These are phyloP conservation scores for Mucor saturninus DNA, from an alignment of 371 early-diverging fungal genomes.

Conservation along the genomic window DNA sequence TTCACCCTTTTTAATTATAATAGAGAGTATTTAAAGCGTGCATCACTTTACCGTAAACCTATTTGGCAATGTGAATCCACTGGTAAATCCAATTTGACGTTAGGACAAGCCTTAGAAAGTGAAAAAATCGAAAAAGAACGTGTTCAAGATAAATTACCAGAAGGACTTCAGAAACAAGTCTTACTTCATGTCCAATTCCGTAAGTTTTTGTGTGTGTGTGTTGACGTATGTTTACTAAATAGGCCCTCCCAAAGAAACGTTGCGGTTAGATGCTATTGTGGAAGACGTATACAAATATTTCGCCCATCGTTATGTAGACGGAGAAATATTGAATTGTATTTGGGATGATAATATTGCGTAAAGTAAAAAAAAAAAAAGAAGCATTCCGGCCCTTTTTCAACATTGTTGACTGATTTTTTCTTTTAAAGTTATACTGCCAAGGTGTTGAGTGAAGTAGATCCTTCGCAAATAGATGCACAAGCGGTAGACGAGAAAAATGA, in stretches of 20 bases:
- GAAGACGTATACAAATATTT: slow-evolving; percentile 57
- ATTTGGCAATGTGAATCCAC: slow-evolving; percentile 84
- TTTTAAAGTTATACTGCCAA: slow-evolving; percentile 1
- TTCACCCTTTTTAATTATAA: slow-evolving; percentile 9
- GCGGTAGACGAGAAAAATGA: not conserved
- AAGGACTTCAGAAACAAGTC: slow-evolving; percentile 66
- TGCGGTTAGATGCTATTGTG: slow-evolving; percentile 59
- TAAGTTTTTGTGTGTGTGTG: slow-evolving; percentile 31
- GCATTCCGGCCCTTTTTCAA: too few relatives aligned
- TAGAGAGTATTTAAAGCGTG: slow-evolving; percentile 78
- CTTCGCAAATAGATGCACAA: not conserved
- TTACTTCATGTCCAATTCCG: slow-evolving; percentile 74
- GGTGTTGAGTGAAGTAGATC: not conserved
- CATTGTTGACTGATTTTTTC: too few relatives aligned
- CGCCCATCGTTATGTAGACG: slow-evolving; percentile 46
- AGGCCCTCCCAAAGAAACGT: slow-evolving; percentile 40
- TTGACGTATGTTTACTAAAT: too few relatives aligned
- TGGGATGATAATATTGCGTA: slow-evolving; percentile 58
- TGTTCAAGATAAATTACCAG: slow-evolving; percentile 68
- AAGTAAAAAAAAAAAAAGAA: not conserved
- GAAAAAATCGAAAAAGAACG: slow-evolving; percentile 68
- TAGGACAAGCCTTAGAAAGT: slow-evolving; percentile 75
- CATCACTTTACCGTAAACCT: slow-evolving; percentile 68
- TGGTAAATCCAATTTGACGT: slow-evolving; percentile 78
- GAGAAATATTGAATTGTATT: slow-evolving; percentile 54